Evolutionary conservation across 192 early-diverging fungal species (phyloP), one percentile per base, ranked within the genome.

Genomic region (Podila epicladia): DNA sequence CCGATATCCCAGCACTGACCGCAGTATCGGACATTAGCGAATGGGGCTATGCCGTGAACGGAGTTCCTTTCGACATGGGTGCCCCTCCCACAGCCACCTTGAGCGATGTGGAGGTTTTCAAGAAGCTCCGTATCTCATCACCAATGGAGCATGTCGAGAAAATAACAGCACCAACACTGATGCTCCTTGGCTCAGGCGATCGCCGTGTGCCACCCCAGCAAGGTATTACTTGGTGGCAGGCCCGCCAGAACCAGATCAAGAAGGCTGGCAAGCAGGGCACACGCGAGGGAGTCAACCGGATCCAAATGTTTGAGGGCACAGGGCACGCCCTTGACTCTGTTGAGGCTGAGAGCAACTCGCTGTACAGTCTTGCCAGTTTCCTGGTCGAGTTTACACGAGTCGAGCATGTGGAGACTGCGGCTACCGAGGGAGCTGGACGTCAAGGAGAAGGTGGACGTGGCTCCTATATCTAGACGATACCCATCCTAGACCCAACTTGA

Each of bases 11-110:
- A 12, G 65, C 86, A 26, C 87, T 89, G 73, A 84, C 86, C 0
- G 76, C 85, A 2, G 86, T 86, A 64, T 85, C 87, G n/a, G 91
- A 94, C 65, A 92, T 93, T 67, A 86, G 84, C 9, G 90, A 95
- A 67, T 95, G 94, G 93, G 88, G 87, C 55, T 92, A 88, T 75
- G 89, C 89, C 9, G 93, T 94, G 75, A 76, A 87, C n/a, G 92
- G 87, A 0, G 61, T 93, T 2, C 64, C 76, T 0, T 93, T 89
- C 73, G 71, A 80, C 58, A 80, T 80, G 77, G 77, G 49, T 9
- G 68, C 85, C 26, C 89, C 92, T 55, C 80, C 84, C 3, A 59
- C 74, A 9, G 91, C 93, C n/a, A 78, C 89, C 15, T 67, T 91
- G 62, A 48, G 88, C 6, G 72, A 86, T 22, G 88, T 89, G 2